These are phyloP conservation scores for Schizochytrium sp. DNA, from an alignment of 108 stramenopile species.

Conservation along the genomic window DNA sequence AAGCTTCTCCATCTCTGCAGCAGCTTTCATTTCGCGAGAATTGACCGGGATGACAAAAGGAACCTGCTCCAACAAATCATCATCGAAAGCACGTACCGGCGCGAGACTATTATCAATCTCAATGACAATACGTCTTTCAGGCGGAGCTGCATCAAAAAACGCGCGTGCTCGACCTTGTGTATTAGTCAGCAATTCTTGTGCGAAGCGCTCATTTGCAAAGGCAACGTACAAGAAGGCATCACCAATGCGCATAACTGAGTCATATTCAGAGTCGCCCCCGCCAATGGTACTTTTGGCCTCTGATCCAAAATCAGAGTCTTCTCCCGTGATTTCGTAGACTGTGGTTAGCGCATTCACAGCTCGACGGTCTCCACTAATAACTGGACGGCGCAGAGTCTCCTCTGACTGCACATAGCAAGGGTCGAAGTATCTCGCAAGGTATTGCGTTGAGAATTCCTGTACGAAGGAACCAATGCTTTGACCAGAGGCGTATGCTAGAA, in stretches of 20 bases:
- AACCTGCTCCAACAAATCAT: not conserved
- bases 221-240: not conserved
- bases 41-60: not conserved
- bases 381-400: not conserved
- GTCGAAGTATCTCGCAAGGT: not conserved
- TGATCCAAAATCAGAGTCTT: not conserved
- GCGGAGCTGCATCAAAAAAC: not conserved
- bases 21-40: not conserved
- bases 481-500: not conserved
- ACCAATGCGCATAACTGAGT: not conserved
- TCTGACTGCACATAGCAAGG: not conserved
- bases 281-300: not conserved
- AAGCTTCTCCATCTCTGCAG: not conserved
- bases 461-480: not conserved
- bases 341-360: not conserved
- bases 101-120: not conserved
- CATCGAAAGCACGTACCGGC: not conserved
- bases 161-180: slow-evolving; percentile 1
- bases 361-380: not conserved
- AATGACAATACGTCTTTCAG: not conserved
- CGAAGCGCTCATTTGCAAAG: slow-evolving; percentile 27
- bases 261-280: not conserved
- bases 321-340: not conserved
- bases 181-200: not conserved
- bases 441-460: not conserved